Percentiles rank a stretch among this genome's conserved stretches.
Evolutionary conservation across 2,329 filamentous ascomycete species (phyloP).

Genomic region (Trichophyton equinum): DNA sequence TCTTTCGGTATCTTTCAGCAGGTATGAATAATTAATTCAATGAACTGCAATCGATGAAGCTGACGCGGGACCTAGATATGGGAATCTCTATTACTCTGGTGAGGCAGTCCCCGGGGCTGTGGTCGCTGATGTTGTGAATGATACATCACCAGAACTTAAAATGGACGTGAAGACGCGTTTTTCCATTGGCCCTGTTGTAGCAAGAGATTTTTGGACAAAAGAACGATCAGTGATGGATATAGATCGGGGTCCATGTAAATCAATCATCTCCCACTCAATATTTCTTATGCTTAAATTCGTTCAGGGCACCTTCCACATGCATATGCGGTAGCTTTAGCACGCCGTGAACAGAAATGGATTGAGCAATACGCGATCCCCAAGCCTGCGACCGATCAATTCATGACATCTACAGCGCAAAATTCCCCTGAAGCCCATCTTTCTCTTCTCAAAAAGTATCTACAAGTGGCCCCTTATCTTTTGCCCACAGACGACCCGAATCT

Average conservation of each 20-base stretch:
- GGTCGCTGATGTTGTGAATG: constrained; percentile 11
- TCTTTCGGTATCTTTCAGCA: constrained; percentile 16
- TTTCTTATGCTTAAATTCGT: background rate
- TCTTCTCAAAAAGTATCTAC: constrained; percentile 7
- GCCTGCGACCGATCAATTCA: constrained; percentile 4
- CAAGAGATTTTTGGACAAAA: constrained; percentile 21
- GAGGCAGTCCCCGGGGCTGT: constrained; percentile 10
- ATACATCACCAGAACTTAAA: background rate
- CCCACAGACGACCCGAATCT: background rate
- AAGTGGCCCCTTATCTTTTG: constrained; percentile 3
- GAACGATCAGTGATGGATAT: constrained; percentile 16
- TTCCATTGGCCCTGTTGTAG: constrained; percentile 19
- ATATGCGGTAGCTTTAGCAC: constrained; percentile 4
- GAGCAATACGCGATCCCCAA: background rate
- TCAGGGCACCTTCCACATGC: constrained; percentile 8
- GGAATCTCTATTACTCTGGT: constrained; percentile 18
- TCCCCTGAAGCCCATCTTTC: background rate
- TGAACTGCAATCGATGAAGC: background rate
- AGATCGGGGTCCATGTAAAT: constrained; percentile 31
- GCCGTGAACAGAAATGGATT: constrained; percentile 8
- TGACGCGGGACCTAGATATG: constrained; percentile 18
- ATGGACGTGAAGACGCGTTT: constrained; percentile 9
- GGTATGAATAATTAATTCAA: background rate
- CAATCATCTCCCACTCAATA: background rate
- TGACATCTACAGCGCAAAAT: constrained; percentile 5